Base-by-base conservation (phyloP, 169 alveolate species). In the Cystoisospora suis region DNA sequence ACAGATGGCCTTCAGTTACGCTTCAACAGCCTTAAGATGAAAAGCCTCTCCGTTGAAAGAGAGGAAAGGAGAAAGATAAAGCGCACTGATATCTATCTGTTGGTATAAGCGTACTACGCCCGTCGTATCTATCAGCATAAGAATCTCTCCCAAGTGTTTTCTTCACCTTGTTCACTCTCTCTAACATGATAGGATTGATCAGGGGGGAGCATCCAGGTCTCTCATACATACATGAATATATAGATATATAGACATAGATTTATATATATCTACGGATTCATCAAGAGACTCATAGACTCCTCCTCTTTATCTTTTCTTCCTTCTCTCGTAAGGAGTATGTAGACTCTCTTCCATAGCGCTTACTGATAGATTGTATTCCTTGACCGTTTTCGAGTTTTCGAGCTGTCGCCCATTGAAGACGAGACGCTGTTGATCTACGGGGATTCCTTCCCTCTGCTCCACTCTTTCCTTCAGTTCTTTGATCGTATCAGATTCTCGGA, bases 381-480 rank as follows among this genome's bases (percentile, higher is more conserved):
- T 95, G 72, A 98, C 95, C 59, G 99, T 97, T 88, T 99, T 95
- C 45, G 99, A 99, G 93, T 98, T 99, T 94, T 98, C 99, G 83
- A 98, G 94, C 93, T 98, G 99, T 94, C 98, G 98, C 86, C 99
- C 99, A 20, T 99, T 99, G 94, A 97, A 98, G 94, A 98, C 98
- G 87, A 98, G 96, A 94, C 99, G 97, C 92, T 98, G 99, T 95
- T 98, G 99, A 95, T 98, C 99, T 45, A 99, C 99, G 42, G 99
- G 99, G 90, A 98, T 98, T 2, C 99, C 99, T 94, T 98, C 99
- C 94, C 98, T 98, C 93, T 98, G 99, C 90, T 98, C 99, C 87
- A 98, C 98, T 96, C 98, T 98, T 49, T 99, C 99, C 96, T 98
- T 98, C 42, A 98, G 99, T 91, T 98, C 97, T 86, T 97, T 99